Evolutionary conservation across 352 stramenopile genomes (phyloP).

Genomic region (Globisporangium cylindrosporum): DNA sequence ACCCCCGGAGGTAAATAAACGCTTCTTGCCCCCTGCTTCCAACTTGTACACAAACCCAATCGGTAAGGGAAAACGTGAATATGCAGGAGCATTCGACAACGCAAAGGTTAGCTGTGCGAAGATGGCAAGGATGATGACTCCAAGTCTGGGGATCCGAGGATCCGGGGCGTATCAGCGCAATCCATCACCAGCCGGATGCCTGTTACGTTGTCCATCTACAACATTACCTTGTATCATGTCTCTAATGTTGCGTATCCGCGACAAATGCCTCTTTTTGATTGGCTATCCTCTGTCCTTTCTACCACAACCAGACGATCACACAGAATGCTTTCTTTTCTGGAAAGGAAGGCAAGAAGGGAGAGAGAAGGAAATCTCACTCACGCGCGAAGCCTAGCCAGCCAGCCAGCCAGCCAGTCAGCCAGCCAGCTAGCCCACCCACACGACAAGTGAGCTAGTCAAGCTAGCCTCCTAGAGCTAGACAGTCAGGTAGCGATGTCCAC

Average conservation of each 20-base stretch:
- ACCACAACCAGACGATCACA: background rate
- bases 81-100: too few relatives aligned
- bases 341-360: background rate
- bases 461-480: background rate
- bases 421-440: background rate
- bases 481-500: conserved; percentile 1
- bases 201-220: background rate
- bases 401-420: background rate
- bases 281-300: background rate
- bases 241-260: background rate
- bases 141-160: too few relatives aligned
- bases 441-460: background rate
- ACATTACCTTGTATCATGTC: background rate
- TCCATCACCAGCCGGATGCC: too few relatives aligned
- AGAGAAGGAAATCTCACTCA: background rate
- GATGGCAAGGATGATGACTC: too few relatives aligned
- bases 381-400: background rate
- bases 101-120: too few relatives aligned
- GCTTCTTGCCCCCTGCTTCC: too few relatives aligned
- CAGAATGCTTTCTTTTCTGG: background rate
- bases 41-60: too few relatives aligned
- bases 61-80: too few relatives aligned
- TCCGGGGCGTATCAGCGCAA: too few relatives aligned
- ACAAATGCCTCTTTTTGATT: background rate
- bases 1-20: too few relatives aligned